Evolutionary conservation across 2,329 filamentous ascomycete species (phyloP).

Genomic region (Fusarium marasasianum): DNA sequence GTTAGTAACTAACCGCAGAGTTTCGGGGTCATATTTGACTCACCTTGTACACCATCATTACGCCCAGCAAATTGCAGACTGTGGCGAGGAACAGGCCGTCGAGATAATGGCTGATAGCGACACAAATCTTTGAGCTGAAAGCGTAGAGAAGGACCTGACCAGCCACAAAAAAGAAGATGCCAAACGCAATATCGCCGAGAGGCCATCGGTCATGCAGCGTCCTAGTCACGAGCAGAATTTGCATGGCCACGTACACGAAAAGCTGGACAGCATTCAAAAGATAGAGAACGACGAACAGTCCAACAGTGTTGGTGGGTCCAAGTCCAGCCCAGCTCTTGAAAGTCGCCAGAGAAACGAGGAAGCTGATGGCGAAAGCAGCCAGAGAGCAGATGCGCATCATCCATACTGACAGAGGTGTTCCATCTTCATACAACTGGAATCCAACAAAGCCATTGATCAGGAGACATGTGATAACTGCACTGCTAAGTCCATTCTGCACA

Average conservation of each 20-base stretch:
- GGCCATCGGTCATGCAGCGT: conserved; percentile 97
- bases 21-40: conserved; percentile 20
- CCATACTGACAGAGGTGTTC: conserved; percentile 93
- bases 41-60: conserved; percentile 99
- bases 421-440: conserved; percentile 98
- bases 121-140: conserved; percentile 86
- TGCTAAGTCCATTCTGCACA: conserved; percentile 84
- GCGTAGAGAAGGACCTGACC: conserved; percentile 95
- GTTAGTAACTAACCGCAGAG: conserved; percentile 1
- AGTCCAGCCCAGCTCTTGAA: conserved; percentile 93
- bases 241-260: conserved; percentile 85
- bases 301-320: conserved; percentile 84
- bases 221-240: conserved; percentile 86
- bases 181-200: conserved; percentile 89
- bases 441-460: conserved; percentile 98
- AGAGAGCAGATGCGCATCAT: conserved; percentile 82
- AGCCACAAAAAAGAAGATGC: conserved; percentile 87
- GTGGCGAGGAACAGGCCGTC: conserved; percentile 96
- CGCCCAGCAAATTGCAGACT: conserved; percentile 88
- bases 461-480: conserved; percentile 86
- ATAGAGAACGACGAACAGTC: conserved; percentile 91
- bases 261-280: conserved; percentile 89
- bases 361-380: conserved; percentile 85
- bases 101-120: conserved; percentile 86
- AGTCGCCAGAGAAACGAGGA: conserved; percentile 87